A percentile compares a stretch with the other conserved stretches of the same genome.
phyloP scores from a whole-genome alignment of 1,284 basidiomycete species.

The Ustilago hordei region DNA sequence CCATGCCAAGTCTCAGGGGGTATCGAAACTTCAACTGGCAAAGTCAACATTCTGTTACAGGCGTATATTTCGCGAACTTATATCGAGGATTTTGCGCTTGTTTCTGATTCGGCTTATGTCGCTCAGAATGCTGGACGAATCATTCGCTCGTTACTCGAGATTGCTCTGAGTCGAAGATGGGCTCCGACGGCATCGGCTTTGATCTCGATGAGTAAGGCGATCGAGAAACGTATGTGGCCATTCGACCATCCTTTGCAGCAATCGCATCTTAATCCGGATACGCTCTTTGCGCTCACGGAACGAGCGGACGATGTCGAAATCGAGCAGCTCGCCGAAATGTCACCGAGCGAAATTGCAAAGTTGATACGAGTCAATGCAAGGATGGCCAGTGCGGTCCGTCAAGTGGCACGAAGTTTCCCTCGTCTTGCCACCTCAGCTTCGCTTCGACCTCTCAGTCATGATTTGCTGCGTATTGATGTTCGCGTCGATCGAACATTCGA shows the following conservation, averaged over 20 bases:
- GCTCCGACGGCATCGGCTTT: constrained; percentile 83
- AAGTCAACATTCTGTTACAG: constrained; percentile 96
- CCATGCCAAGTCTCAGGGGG: constrained; percentile 75
- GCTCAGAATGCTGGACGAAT: constrained; percentile 89
- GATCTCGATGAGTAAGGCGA: constrained; percentile 86
- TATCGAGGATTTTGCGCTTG: constrained; percentile 94
- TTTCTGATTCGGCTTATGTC: constrained; percentile 92
- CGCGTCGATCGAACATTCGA: constrained; percentile 79
- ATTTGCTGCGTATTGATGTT: constrained; percentile 83
- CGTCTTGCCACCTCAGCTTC: constrained; percentile 77
- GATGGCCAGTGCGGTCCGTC: constrained; percentile 83
- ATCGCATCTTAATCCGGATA: constrained; percentile 76
- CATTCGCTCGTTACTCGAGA: constrained; percentile 90
- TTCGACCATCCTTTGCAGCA: constrained; percentile 85
- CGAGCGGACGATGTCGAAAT: constrained; percentile 88
- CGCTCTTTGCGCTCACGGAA: constrained; percentile 81
- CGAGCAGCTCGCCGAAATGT: constrained; percentile 80
- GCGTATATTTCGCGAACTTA: constrained; percentile 84
- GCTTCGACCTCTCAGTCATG: constrained; percentile 80
- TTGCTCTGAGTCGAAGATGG: constrained; percentile 91
- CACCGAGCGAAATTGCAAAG: constrained; percentile 81
- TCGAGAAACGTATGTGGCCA: constrained; percentile 85
- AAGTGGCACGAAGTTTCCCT: constrained; percentile 89
- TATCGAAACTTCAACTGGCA: constrained; percentile 82
- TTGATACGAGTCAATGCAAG: constrained; percentile 87